Evolutionary conservation across 139 green algal genomes (phyloP).

Genomic region (Chlorella vulgaris): DNA sequence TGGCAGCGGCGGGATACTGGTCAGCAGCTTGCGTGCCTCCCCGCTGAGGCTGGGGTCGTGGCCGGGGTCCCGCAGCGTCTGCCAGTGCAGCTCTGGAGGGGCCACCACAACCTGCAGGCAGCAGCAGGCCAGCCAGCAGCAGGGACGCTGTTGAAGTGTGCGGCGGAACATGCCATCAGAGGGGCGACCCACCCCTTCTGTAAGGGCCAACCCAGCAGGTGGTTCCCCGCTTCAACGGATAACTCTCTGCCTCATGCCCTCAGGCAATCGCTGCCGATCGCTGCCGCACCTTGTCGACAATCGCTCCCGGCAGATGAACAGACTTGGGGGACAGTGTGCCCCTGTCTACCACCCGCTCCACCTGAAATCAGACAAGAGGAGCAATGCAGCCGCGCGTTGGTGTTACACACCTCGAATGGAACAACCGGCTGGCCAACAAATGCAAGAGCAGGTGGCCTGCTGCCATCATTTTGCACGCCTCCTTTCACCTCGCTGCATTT

Average conservation of each 20-base stretch:
- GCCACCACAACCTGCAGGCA: slow-evolving; percentile 47
- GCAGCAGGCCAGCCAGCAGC: not conserved
- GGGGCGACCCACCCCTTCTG: not conserved
- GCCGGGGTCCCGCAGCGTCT: slow-evolving; percentile 13
- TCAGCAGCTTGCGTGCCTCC: slow-evolving; percentile 35
- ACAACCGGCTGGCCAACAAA: not conserved
- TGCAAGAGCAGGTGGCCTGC: not conserved
- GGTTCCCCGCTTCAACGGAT: not conserved
- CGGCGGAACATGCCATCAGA: not conserved
- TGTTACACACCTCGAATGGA: no score
- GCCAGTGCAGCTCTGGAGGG: slow-evolving; percentile 40
- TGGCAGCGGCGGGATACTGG: slow-evolving; percentile 22
- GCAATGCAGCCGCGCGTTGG: not conserved
- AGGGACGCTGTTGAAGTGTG: not conserved
- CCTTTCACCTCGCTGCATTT: no score
- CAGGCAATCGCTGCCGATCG: no score
- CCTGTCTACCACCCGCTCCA: slow-evolving; percentile 50
- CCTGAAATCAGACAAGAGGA: not conserved
- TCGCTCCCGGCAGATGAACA: slow-evolving; percentile 47
- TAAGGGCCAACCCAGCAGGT: not conserved
- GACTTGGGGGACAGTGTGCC: slow-evolving; percentile 33
- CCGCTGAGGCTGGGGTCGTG: slow-evolving; percentile 48
- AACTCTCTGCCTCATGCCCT: not conserved
- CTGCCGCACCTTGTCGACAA: slow-evolving; percentile 48
- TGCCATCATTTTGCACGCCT: no score